phyloP scores from a whole-genome alignment of 108 stramenopile species.

The Aurantiochytrium sp. region DNA sequence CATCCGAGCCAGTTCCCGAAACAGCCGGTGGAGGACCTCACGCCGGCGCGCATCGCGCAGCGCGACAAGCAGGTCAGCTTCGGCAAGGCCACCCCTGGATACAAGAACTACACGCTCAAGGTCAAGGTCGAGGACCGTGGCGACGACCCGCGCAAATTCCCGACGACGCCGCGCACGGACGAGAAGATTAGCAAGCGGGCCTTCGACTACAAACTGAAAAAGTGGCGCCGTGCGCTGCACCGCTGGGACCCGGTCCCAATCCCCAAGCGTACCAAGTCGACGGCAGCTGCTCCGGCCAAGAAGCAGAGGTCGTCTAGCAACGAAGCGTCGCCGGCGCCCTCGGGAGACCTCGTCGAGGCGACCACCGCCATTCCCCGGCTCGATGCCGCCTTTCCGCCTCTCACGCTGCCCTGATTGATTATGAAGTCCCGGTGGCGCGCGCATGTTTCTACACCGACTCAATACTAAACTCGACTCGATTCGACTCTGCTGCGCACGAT shows the following conservation, averaged over 20 bases:
- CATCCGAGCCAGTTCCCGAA: neutral
- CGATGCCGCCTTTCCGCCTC: too few relatives aligned
- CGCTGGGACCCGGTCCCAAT: neutral
- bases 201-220: neutral
- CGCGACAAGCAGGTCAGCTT: neutral
- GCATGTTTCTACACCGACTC: too few relatives aligned
- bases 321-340: too few relatives aligned
- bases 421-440: too few relatives aligned
- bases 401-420: too few relatives aligned
- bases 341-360: too few relatives aligned
- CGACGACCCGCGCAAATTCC: neutral
- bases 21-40: slow-evolving; percentile 13
- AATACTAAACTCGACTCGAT: too few relatives aligned
- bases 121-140: neutral
- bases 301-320: too few relatives aligned
- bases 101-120: slow-evolving; percentile 5
- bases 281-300: neutral
- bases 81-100: neutral
- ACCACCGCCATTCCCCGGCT: too few relatives aligned
- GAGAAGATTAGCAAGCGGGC: slow-evolving; percentile 24
- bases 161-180: neutral
- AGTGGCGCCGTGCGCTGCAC: slow-evolving; percentile 23
- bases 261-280: neutral
- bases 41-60: neutral
- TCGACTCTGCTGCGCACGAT: too few relatives aligned